Percentiles rank a stretch among this genome's conserved stretches.
Conservation (phyloP, 1,284 basidiomycete species). For the Trichosporon ovoides region DNA sequence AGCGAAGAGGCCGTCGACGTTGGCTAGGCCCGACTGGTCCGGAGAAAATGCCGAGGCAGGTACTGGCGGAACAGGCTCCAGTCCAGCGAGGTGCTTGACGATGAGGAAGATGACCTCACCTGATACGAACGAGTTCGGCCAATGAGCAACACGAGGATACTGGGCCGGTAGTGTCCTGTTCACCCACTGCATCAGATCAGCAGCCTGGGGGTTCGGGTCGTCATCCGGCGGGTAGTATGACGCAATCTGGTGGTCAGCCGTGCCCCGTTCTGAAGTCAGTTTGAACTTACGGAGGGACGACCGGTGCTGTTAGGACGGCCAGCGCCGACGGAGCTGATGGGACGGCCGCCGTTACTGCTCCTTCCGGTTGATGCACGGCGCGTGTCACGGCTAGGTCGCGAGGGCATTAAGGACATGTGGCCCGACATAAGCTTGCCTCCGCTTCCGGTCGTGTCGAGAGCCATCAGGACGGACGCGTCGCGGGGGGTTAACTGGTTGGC, state of each 20-base stretch:
- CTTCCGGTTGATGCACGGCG: slow-evolving; percentile 35
- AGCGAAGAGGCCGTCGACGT: slow-evolving; percentile 79
- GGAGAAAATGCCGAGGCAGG: slow-evolving; percentile 37
- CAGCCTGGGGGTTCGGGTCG: slow-evolving; percentile 38
- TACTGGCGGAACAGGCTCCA: slow-evolving; percentile 40
- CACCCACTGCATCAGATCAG: slow-evolving; percentile 73
- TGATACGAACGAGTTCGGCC: slow-evolving; percentile 50
- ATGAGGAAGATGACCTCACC: slow-evolving; percentile 49
- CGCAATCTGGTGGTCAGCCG: slow-evolving; percentile 17
- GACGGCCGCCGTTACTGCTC: slow-evolving; percentile 2
- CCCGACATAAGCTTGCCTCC: slow-evolving; percentile 7
- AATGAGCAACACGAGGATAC: slow-evolving; percentile 57
- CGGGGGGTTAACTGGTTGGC: slow-evolving; percentile 82
- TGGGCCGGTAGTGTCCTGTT: slow-evolving; percentile 69
- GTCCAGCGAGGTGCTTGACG: slow-evolving; percentile 43
- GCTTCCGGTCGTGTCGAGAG: slow-evolving; percentile 37
- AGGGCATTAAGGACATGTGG: slow-evolving; percentile 20
- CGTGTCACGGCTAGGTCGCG: slow-evolving; percentile 42
- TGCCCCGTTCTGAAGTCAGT: neutral
- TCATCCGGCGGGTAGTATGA: slow-evolving; percentile 28
- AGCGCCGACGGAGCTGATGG: slow-evolving; percentile 5
- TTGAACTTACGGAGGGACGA: slow-evolving; percentile 4
- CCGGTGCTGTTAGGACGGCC: slow-evolving; percentile 4
- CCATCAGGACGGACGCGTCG: slow-evolving; percentile 67
- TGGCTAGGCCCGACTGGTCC: slow-evolving; percentile 46